Evolutionary conservation across 2,329 filamentous ascomycete genomes (phyloP).

Genomic region (Pseudogymnoascus sp.): DNA sequence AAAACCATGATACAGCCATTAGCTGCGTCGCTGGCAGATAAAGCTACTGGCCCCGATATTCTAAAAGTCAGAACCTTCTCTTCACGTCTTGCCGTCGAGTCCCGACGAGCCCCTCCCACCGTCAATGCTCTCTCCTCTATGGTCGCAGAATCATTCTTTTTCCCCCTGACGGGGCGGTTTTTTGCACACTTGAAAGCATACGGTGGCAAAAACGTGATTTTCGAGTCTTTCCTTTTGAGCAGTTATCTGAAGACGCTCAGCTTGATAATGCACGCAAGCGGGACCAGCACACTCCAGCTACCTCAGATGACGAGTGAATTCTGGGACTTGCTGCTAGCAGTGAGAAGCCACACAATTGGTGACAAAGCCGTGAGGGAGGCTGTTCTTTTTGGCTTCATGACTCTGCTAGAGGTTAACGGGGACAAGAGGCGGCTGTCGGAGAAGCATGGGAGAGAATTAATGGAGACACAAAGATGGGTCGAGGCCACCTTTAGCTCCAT

Average conservation of each 20-base stretch:
- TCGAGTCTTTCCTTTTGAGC: conserved; percentile 67
- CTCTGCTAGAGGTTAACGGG: conserved; percentile 73
- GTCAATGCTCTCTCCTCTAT: conserved; percentile 73
- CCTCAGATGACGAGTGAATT: conserved; percentile 77
- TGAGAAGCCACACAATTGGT: conserved; percentile 52
- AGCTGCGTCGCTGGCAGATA: conserved; percentile 73
- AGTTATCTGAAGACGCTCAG: conserved; percentile 81
- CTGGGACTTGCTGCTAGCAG: conserved; percentile 69
- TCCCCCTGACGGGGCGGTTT: conserved; percentile 75
- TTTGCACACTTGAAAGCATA: conserved; percentile 54
- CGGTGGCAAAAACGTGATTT: conserved; percentile 51
- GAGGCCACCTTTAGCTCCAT: conserved; percentile 60
- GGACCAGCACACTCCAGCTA: conserved; percentile 67
- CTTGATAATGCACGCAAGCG: conserved; percentile 73
- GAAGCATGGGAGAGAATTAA: conserved; percentile 64
- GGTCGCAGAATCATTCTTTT: conserved; percentile 73
- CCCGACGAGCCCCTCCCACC: conserved; percentile 48
- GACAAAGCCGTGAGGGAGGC: conserved; percentile 65
- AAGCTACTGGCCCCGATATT: conserved; percentile 68
- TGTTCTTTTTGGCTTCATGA: conserved; percentile 70
- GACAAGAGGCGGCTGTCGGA: conserved; percentile 66
- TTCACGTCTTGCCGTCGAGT: conserved; percentile 61
- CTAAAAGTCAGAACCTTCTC: conserved; percentile 89
- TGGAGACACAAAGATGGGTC: conserved; percentile 86
- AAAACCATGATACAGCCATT: conserved; percentile 71